Conservation (phyloP, 1,139 yeast species). For the Eremothecium cymbalariae region DNA sequence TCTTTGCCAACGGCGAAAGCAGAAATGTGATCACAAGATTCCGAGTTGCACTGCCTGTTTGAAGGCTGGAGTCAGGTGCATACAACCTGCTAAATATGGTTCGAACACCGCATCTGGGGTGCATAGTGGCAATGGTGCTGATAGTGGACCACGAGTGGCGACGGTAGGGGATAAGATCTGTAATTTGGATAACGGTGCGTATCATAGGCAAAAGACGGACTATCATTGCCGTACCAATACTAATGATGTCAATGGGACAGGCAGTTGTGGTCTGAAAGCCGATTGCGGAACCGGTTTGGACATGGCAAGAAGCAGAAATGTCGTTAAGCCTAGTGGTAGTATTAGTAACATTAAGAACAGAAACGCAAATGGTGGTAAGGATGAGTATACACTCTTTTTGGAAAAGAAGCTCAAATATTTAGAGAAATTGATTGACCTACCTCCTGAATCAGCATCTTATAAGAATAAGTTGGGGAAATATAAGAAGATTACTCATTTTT, state of each 20-base stretch:
- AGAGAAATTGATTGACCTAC: constrained; percentile 37
- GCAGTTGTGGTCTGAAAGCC: neutral
- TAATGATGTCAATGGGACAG: neutral
- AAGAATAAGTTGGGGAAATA: constrained; percentile 34
- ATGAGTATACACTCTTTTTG: constrained; percentile 44
- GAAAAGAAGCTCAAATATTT: constrained; percentile 45
- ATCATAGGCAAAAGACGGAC: neutral
- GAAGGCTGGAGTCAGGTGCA: constrained; percentile 48
- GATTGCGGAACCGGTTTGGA: constrained; percentile 40
- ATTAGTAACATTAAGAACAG: constrained; percentile 12
- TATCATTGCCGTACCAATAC: neutral
- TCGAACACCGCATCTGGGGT: neutral
- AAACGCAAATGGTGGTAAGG: constrained; percentile 29
- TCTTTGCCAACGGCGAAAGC: constrained; percentile 45
- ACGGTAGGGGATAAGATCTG: neutral
- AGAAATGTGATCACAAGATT: constrained; percentile 50
- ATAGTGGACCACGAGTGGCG: neutral
- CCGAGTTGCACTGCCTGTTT: constrained; percentile 57
- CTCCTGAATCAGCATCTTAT: constrained; percentile 25
- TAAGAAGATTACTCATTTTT: constrained; percentile 37
- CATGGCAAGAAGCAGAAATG: constrained; percentile 1
- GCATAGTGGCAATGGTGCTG: constrained; percentile 34
- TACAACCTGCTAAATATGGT: constrained; percentile 48
- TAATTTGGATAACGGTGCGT: neutral
- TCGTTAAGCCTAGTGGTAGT: constrained; percentile 9